Base-by-base conservation (phyloP, 495 filamentous ascomycete genomes). In the Neurospora terricola region DNA sequence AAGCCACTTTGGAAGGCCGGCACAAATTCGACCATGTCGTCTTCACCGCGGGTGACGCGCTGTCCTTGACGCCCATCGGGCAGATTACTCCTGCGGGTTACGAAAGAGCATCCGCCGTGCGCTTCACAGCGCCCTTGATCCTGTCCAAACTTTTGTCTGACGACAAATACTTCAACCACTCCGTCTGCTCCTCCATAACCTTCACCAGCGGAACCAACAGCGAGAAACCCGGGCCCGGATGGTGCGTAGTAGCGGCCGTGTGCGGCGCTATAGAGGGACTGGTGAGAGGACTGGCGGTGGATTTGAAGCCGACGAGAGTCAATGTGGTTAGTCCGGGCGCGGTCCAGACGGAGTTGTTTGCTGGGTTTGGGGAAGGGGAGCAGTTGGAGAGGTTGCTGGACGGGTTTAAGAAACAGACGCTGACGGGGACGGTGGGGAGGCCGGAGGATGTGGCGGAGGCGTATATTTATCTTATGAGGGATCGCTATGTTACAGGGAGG, bases 381-480 rank as follows among this genome's bases (percentile, higher is more conserved):
- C 27, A 45, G 38, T 71, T 74, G 54, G 73, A 77, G 73, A 76
- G 83, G 69, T 74, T 82, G 30, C 72, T 82, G 18, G 80, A 81
- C 69, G 62, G 23, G 69, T 73, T 81, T 5, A 77, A 42, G 71
- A 71, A 72, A 62, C 71, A 71, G 72, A 77, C 70, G 69, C 77
- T 87, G 38, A 86, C 84, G 3, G 83, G 84, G 16, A 76, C 78
- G 73, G 75, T 88, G 38, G 90, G 84, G 0, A 72, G 73, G 74
- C 82, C 86, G 10, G 85, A 86, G 76, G 89, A 91, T 77, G 82
- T 87, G 18, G 90, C 87, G 0, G 88, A 91, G 83, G 83, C 86
- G 23, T 92, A 91, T 81, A 62, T 90, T 59, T 91, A 87, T 76
- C 78, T 85, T 2, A 90, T 91, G 89, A 86, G 84, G 76, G 89